phyloP scores from a whole-genome alignment of 805 yeast species.

The Isabelozyma gotoi region DNA sequence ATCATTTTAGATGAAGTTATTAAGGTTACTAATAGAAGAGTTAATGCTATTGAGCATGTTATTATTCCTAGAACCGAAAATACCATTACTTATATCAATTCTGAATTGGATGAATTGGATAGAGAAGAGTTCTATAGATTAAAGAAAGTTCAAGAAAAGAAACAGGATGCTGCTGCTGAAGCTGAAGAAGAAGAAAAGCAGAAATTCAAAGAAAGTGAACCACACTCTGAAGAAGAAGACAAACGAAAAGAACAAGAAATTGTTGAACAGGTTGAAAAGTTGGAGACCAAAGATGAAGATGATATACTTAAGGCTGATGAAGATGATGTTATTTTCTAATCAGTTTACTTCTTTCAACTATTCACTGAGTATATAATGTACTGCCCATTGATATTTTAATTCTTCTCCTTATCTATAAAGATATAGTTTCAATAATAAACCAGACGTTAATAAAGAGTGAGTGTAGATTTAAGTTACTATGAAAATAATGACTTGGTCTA shows the following conservation, averaged over 20 bases:
- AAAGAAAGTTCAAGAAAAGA: constrained; percentile 94
- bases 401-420: not conserved
- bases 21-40: constrained; percentile 97
- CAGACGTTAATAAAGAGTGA: not conserved
- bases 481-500: no score
- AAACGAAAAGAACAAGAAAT: constrained; percentile 18
- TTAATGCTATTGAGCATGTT: constrained; percentile 97
- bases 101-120: constrained; percentile 95
- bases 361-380: not conserved
- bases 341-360: not conserved
- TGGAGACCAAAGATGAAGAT: constrained; percentile 16
- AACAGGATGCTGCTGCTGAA: constrained; percentile 73
- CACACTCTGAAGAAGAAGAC: constrained; percentile 5
- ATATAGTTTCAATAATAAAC: not conserved
- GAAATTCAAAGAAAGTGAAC: constrained; percentile 6
- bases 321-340: constrained; percentile 45
- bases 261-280: constrained; percentile 26
- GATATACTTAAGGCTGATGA: constrained; percentile 42
- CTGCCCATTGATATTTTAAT: not conserved
- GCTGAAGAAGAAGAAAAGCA: constrained; percentile 53
- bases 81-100: constrained; percentile 86
- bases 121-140: constrained; percentile 97
- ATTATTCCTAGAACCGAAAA: constrained; percentile 97
- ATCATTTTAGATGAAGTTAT: constrained; percentile 96
- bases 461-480: no score